Percentiles rank a stretch among this genome's conserved stretches.
Conservation (phyloP, 441 rosid species). For the Populus hybrid region DNA sequence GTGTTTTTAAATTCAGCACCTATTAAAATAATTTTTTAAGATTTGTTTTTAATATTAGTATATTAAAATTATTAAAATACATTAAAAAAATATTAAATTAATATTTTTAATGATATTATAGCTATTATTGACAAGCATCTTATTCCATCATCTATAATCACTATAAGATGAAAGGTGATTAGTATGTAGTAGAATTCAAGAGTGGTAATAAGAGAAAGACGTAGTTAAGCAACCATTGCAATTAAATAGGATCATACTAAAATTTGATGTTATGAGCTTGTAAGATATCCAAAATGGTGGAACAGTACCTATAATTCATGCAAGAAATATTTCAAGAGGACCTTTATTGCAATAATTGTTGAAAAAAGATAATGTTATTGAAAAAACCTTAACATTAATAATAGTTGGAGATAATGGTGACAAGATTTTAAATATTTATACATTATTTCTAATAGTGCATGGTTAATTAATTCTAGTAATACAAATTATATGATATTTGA, state of each 20-base stretch:
- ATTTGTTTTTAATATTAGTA: no score
- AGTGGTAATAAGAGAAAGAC: not conserved
- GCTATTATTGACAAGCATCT: not conserved
- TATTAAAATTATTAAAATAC: no score
- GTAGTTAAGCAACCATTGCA: not conserved
- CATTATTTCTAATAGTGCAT: constrained; percentile 4
- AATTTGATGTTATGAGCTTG: not conserved
- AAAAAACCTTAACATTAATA: not conserved
- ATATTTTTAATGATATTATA: not conserved
- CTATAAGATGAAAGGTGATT: not conserved
- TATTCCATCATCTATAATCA: no score
- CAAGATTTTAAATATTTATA: not conserved
- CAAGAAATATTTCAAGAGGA: not conserved
- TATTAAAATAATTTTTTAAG: no score
- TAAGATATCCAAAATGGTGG: not conserved
- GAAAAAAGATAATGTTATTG: not conserved
- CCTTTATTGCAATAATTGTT: not conserved
- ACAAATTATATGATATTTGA: constrained; percentile 6
- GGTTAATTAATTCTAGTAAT: constrained; percentile 1
- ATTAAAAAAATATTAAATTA: no score
- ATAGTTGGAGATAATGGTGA: not conserved
- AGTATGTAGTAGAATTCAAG: not conserved
- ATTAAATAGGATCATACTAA: not conserved
- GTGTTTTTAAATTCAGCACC: no score
- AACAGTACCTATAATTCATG: not conserved